A percentile compares a stretch with the other conserved stretches of the same genome.
Conservation (phyloP, 441 rosid species). For the Pelargonium fulgidum region DNA sequence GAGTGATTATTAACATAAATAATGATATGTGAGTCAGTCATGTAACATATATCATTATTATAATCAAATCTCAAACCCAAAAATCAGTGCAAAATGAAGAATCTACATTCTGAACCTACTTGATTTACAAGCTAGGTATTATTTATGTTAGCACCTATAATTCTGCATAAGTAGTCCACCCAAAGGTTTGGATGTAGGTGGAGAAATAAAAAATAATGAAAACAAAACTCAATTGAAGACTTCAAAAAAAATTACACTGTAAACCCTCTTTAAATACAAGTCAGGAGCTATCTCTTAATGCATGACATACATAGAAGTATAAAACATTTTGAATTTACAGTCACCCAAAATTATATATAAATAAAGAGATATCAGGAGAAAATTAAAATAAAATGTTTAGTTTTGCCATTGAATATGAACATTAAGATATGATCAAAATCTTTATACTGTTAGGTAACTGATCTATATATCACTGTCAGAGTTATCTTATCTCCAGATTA, state of each 20-base stretch:
- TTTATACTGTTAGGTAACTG: not conserved
- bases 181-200: not conserved
- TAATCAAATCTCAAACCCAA: not conserved
- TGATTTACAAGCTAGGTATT: not conserved
- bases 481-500: not conserved
- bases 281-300: not conserved
- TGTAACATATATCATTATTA: not conserved
- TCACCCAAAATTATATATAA: not conserved
- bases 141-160: not conserved
- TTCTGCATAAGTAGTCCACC: not conserved
- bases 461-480: not conserved
- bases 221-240: not conserved
- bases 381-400: not conserved
- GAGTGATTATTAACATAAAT: not conserved
- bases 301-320: no score
- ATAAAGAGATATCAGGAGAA: not conserved
- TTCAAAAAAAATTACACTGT: not conserved
- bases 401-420: not conserved
- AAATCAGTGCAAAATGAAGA: conserved; percentile 3
- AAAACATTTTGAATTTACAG: not conserved
- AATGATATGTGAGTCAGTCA: not conserved
- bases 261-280: not conserved
- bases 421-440: not conserved
- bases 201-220: not conserved
- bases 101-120: not conserved